Evolutionary conservation across 257 asterid species (phyloP).

Genomic region (Schizonepeta tenuifolia): DNA sequence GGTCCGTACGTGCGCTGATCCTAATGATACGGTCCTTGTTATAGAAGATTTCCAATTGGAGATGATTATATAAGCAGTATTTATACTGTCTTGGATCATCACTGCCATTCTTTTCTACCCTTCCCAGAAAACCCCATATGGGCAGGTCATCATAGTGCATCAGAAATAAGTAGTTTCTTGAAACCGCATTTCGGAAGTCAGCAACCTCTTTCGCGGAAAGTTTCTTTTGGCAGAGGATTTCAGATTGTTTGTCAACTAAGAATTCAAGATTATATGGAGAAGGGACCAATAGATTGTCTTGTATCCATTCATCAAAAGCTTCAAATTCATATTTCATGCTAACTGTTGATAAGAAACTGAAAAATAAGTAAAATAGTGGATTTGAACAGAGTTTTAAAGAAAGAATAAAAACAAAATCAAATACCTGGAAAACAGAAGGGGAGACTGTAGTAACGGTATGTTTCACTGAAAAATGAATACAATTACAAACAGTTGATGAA

Average conservation of each 20-base stretch:
- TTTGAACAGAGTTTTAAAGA: neutral
- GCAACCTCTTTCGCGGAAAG: constrained; percentile 57
- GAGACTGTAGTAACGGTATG: constrained; percentile 71
- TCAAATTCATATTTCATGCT: constrained; percentile 60
- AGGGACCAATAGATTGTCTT: constrained; percentile 61
- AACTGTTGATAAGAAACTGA: constrained; percentile 42
- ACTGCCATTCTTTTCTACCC: constrained; percentile 63
- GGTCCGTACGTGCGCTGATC: constrained; percentile 64
- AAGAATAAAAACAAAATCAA: neutral
- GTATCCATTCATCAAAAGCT: constrained; percentile 59
- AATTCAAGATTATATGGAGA: constrained; percentile 75
- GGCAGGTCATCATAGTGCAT: constrained; percentile 86
- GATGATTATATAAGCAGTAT: constrained; percentile 64
- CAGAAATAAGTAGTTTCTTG: constrained; percentile 68
- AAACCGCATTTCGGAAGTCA: constrained; percentile 59
- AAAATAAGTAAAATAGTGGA: constrained; percentile 1
- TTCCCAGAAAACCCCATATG: constrained; percentile 75
- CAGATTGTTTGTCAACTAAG: constrained; percentile 61
- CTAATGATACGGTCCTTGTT: constrained; percentile 71
- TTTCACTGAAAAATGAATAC: constrained; percentile 55
- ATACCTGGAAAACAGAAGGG: constrained; percentile 79
- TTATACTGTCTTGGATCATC: constrained; percentile 60
- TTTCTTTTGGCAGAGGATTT: constrained; percentile 54
- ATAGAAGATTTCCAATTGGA: constrained; percentile 60
- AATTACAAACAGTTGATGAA: too few species aligned